Percentiles rank a stretch among this genome's conserved stretches.
Conservation (phyloP, 441 rosid genomes). For the Theobroma grandiflorum region DNA sequence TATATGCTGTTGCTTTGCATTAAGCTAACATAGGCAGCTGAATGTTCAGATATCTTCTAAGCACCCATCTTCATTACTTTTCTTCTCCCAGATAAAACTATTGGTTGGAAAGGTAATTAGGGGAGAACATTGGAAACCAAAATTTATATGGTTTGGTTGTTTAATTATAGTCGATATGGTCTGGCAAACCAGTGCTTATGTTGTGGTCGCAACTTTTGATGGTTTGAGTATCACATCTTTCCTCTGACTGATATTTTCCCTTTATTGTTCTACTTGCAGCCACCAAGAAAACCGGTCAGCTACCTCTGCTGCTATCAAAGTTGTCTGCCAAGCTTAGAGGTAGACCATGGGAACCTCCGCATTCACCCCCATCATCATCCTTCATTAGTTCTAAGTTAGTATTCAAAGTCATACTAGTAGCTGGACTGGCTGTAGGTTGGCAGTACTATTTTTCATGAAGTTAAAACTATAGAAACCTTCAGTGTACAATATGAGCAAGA, state of each 20-base stretch:
- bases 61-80: background rate
- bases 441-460: constrained; percentile 52
- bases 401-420: constrained; percentile 67
- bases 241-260: constrained; percentile 28
- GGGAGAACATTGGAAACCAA: background rate
- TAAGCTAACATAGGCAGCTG: background rate
- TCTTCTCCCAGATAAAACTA: background rate
- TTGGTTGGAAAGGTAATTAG: background rate
- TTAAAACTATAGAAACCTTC: constrained; percentile 11
- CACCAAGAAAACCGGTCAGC: constrained; percentile 48
- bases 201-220: background rate
- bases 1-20: background rate
- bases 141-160: background rate
- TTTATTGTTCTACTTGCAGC: constrained; percentile 45
- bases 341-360: constrained; percentile 42
- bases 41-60: background rate
- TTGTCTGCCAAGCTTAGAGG: constrained; percentile 71
- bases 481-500: constrained; percentile 34
- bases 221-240: constrained; percentile 12
- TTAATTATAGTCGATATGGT: too few species aligned
- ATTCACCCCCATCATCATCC: constrained; percentile 42
- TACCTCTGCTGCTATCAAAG: constrained; percentile 54
- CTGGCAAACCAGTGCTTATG: background rate
- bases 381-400: constrained; percentile 55
- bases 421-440: constrained; percentile 70